Evolutionary conservation across 805 yeast genomes (phyloP).

Genomic region (Lachancea fermentati): DNA sequence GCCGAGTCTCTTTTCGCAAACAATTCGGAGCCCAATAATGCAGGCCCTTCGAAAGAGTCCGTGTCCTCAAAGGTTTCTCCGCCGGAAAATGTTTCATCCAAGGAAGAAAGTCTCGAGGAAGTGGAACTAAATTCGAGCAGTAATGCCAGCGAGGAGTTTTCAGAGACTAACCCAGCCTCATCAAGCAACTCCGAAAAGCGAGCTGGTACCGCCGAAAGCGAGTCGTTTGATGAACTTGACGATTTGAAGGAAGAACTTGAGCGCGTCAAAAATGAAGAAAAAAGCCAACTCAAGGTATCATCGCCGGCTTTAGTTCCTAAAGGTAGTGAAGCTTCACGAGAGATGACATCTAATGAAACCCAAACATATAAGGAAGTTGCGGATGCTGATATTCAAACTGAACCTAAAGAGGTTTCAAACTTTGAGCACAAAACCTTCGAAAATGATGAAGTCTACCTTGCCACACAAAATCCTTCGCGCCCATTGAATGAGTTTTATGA

Average conservation of each 20-base stretch:
- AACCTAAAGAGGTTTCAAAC: slow-evolving; percentile 10
- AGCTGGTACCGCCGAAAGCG: slow-evolving; percentile 9
- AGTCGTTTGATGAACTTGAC: slow-evolving; percentile 21
- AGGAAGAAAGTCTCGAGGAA: slow-evolving; percentile 2
- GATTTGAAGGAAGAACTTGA: slow-evolving; percentile 21
- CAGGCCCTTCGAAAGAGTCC: no score
- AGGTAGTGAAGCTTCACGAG: not conserved
- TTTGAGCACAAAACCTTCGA: slow-evolving; percentile 27
- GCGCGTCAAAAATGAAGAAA: slow-evolving; percentile 1
- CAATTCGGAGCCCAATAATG: no score
- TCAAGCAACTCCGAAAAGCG: no score
- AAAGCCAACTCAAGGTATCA: no score
- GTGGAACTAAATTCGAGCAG: slow-evolving; percentile 8
- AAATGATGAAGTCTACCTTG: slow-evolving; percentile 31
- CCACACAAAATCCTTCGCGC: slow-evolving; percentile 19
- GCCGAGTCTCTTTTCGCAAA: no score
- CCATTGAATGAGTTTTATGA: slow-evolving; percentile 18
- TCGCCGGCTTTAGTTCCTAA: no score
- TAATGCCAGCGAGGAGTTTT: no score
- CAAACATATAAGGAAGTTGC: slow-evolving; percentile 1
- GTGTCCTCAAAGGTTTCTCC: no score
- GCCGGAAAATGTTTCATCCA: no score
- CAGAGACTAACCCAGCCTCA: no score
- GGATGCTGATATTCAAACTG: slow-evolving; percentile 19
- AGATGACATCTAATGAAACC: not conserved